phyloP scores from a whole-genome alignment of 164 flowering plant genomes.

The Piper betle region DNA sequence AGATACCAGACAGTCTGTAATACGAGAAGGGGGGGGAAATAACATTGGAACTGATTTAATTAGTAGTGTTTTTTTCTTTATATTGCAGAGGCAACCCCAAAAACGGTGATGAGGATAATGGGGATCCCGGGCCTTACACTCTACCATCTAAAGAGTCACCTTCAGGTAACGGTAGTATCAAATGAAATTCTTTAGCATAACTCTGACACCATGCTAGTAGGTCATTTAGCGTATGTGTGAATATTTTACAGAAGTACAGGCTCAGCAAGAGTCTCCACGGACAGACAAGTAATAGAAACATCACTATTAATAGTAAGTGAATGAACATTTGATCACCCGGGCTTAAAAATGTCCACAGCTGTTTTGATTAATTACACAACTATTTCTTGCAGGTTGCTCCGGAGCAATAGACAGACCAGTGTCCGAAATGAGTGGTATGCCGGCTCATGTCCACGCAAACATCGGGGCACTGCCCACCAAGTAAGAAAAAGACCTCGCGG shows the following conservation, averaged over 20 bases:
- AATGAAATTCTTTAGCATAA: not conserved
- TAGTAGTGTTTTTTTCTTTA: not conserved
- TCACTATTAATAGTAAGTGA: slow-evolving; percentile 40
- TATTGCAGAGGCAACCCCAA: slow-evolving; percentile 90
- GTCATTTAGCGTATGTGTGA: slow-evolving; percentile 10
- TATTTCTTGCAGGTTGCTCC: slow-evolving; percentile 14
- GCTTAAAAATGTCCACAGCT: not conserved
- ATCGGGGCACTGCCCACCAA: slow-evolving; percentile 45
- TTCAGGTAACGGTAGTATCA: slow-evolving; percentile 48
- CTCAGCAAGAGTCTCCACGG: slow-evolving; percentile 74
- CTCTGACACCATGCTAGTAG: not conserved
- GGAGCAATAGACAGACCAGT: slow-evolving; percentile 30
- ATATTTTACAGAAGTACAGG: slow-evolving; percentile 64
- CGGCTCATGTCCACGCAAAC: slow-evolving; percentile 25
- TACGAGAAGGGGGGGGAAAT: not conserved
- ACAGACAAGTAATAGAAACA: slow-evolving; percentile 38
- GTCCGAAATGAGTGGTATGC: slow-evolving; percentile 37
- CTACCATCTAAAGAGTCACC: slow-evolving; percentile 93
- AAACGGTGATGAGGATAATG: slow-evolving; percentile 88
- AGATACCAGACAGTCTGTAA: too few species aligned
- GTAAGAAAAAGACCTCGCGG: slow-evolving; percentile 20
- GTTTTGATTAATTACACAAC: not conserved
- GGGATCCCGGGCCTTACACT: slow-evolving; percentile 94
- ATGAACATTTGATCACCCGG: not conserved
- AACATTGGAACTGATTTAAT: slow-evolving; percentile 5